Percentiles rank a stretch among this genome's conserved stretches.
These are phyloP conservation scores for Clonostachys chloroleuca DNA, from an alignment of 2,329 filamentous ascomycete species.

Conservation along the genomic window DNA sequence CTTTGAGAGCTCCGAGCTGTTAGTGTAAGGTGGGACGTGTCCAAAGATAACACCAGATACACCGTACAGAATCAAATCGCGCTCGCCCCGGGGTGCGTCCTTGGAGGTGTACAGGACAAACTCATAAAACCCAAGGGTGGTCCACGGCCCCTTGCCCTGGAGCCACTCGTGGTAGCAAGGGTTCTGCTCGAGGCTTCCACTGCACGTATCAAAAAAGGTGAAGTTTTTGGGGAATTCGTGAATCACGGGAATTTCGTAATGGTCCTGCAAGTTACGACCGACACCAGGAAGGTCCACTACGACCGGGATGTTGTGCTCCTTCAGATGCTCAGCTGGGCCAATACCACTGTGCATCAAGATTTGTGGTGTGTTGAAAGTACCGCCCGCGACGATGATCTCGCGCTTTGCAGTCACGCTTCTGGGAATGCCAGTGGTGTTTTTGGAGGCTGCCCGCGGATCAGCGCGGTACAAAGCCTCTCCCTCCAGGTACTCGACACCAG, in stretches of 20 bases:
- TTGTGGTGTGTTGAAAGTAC: slow-evolving; percentile 39
- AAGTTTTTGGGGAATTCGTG: slow-evolving; percentile 21
- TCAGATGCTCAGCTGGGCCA: slow-evolving; percentile 31
- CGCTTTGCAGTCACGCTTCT: slow-evolving; percentile 22
- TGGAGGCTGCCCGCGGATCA: slow-evolving; percentile 27
- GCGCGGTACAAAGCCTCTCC: slow-evolving; percentile 34
- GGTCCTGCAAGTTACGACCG: slow-evolving; percentile 38
- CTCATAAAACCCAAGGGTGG: slow-evolving; percentile 5
- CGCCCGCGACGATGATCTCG: slow-evolving; percentile 43
- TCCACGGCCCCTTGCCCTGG: slow-evolving; percentile 18
- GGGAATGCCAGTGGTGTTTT: slow-evolving; percentile 10
- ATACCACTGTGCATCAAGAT: slow-evolving; percentile 41
- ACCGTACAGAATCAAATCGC: slow-evolving; percentile 19
- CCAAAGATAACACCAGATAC: slow-evolving; percentile 19
- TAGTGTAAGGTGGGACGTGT: slow-evolving; percentile 17
- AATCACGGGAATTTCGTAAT: slow-evolving; percentile 21
- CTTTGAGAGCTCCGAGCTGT: slow-evolving; percentile 11
- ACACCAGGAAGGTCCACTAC: slow-evolving; percentile 57
- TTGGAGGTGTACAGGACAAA: slow-evolving; percentile 19
- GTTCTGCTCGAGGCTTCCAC: slow-evolving; percentile 5
- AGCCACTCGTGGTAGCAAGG: slow-evolving; percentile 7
- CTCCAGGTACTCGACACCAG: slow-evolving; percentile 35
- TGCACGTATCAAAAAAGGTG: slow-evolving; percentile 15
- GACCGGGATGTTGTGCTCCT: slow-evolving; percentile 40
- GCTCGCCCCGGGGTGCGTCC: slow-evolving; percentile 8